Conservation (phyloP, 441 rosid species). For the Raphanus hybrid region DNA sequence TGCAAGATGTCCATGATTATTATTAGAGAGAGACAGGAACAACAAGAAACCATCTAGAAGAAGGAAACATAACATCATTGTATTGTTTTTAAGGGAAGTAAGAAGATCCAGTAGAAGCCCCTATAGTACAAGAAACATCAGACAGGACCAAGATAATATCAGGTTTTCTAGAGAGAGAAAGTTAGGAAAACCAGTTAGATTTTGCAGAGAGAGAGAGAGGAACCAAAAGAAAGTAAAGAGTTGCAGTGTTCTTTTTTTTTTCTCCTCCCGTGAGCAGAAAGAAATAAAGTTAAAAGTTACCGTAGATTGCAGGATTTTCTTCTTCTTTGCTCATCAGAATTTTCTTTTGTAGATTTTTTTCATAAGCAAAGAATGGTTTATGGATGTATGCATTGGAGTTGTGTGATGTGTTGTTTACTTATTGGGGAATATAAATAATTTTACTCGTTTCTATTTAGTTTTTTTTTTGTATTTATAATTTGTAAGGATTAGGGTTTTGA, state of each 20-base stretch:
- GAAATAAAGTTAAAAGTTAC: conserved; percentile 27
- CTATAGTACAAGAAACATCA: conserved; percentile 9
- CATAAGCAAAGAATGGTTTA: neutral
- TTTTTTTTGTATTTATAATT: neutral
- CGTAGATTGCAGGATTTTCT: conserved; percentile 17
- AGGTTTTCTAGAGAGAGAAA: conserved; percentile 25
- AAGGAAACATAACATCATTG: conserved; percentile 26
- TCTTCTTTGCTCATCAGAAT: conserved; percentile 25
- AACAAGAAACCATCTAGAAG: conserved; percentile 38
- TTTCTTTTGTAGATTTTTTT: neutral
- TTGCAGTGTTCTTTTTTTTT: conserved; percentile 27
- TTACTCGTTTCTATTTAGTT: neutral
- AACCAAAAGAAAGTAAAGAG: conserved; percentile 18
- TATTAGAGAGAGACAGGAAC: conserved; percentile 46
- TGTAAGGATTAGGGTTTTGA: conserved; percentile 39
- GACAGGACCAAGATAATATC: conserved; percentile 16
- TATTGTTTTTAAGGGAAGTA: neutral
- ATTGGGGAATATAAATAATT: neutral
- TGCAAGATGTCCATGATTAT: conserved; percentile 38
- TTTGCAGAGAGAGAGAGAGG: neutral
- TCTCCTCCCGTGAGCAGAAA: conserved; percentile 17
- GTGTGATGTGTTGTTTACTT: neutral
- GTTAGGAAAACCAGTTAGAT: neutral
- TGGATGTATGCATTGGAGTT: conserved; percentile 20
- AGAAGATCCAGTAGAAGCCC: conserved; percentile 29